Base-by-base conservation (phyloP, 768 basidiomycete species). In the Russula abietina region DNA sequence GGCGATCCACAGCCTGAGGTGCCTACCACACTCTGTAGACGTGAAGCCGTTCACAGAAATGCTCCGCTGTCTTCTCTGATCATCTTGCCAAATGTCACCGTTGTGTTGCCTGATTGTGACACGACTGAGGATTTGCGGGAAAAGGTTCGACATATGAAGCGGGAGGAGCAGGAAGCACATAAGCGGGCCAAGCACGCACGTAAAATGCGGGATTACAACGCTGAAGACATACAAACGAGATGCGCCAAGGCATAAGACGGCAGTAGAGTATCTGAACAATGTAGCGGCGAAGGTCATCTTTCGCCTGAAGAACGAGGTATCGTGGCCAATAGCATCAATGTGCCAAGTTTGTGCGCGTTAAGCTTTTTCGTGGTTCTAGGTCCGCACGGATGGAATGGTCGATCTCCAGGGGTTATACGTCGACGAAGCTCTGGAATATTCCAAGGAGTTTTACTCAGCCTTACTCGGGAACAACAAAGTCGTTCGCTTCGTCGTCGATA, bases 401-500 rank as follows among this genome's bases (percentile, higher is more conserved):
- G 57, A 63, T 39, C 46, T 63, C n/a, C 62, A 63, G 16, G 62
- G 52, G 0, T 55, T 59, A 39, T 2, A 19, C n/a, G 57, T 63
- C 7, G 1, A 8, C 7, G 62, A 63, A 8, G 62, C 62, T 1
- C 14, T 63, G 3, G 30, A n/a, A 3, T 33, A 24, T 4, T 36
- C 46, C n/a, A n/a, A n/a, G 28, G 28, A 41, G 26, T 8, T 59
- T 4, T 1, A 32, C 12, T 28, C 28, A 26, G 52, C 52, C 4
- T 12, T 4, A 4, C 22, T 4, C n/a, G 14, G 38, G 38, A 24
- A 14, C 9, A 6, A 59, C 17, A 30, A 14, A 16, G 30, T 7
- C 4, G 53, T 63, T 11, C 57, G n/a, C 26, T 63, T 63, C 52
- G 59, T 63, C 33, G 57, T 63, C 11, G 62, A 57, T 59, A 38